These are phyloP conservation scores for Globisporangium megalacanthum DNA, from an alignment of 352 stramenopile genomes.

Conservation along the genomic window DNA sequence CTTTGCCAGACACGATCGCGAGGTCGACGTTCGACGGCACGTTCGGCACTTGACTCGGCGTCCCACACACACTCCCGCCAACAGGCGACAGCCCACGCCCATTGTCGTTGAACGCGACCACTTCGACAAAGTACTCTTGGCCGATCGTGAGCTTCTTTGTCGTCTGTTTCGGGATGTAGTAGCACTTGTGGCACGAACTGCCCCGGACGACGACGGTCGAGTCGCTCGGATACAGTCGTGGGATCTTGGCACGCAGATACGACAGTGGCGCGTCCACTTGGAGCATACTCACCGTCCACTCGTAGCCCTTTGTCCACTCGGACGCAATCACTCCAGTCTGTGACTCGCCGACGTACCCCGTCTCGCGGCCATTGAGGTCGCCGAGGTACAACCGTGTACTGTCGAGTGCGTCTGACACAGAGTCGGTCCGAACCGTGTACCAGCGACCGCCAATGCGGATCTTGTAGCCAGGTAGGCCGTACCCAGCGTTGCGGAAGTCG, in stretches of 20 bases:
- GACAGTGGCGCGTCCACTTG: slow-evolving; percentile 26
- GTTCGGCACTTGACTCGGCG: slow-evolving; percentile 81
- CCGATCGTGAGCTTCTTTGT: slow-evolving; percentile 52
- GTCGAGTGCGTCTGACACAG: slow-evolving; percentile 32
- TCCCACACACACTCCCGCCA: slow-evolving; percentile 27
- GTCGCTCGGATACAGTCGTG: slow-evolving; percentile 40
- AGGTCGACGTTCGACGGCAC: slow-evolving; percentile 87
- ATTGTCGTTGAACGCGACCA: slow-evolving; percentile 68
- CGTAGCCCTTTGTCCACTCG: slow-evolving; percentile 71
- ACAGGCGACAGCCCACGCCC: slow-evolving; percentile 50
- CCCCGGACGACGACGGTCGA: slow-evolving; percentile 32
- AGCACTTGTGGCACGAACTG: slow-evolving; percentile 51
- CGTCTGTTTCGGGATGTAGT: slow-evolving; percentile 58
- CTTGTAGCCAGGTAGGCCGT: slow-evolving; percentile 52
- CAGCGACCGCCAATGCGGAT: slow-evolving; percentile 58
- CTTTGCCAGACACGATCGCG: slow-evolving; percentile 78
- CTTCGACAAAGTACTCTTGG: slow-evolving; percentile 74
- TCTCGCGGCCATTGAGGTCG: slow-evolving; percentile 50
- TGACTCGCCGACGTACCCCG: slow-evolving; percentile 41
- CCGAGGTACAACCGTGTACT: slow-evolving; percentile 45
- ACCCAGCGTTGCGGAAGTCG: slow-evolving; percentile 39
- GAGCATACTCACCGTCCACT: slow-evolving; percentile 58
- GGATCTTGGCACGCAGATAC: slow-evolving; percentile 54
- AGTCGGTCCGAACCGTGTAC: slow-evolving; percentile 60
- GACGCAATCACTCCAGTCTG: slow-evolving; percentile 38